These are phyloP conservation scores for Nemania sp. DNA, from an alignment of 2,329 filamentous ascomycete genomes.

Conservation along the genomic window DNA sequence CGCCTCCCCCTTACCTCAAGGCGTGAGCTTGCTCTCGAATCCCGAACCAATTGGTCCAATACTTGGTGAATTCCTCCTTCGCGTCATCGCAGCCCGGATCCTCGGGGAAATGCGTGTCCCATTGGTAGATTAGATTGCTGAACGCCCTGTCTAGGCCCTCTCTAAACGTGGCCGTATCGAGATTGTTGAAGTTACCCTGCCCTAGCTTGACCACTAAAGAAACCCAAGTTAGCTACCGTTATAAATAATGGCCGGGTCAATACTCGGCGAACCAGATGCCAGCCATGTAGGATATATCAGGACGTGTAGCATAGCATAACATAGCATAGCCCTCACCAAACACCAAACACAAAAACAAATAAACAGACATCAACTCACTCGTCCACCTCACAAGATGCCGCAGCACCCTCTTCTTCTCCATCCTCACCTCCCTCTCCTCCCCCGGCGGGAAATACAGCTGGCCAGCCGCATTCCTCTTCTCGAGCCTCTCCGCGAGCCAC, in stretches of 20 bases:
- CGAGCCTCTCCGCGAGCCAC: constrained; percentile 22
- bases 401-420: constrained; percentile 27
- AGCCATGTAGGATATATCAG: not conserved
- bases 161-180: constrained; percentile 17
- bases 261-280: not conserved
- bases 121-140: constrained; percentile 28
- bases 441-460: constrained; percentile 19
- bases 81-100: constrained; percentile 13
- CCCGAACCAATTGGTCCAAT: constrained; percentile 22
- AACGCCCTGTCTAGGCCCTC: constrained; percentile 25
- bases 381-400: constrained; percentile 25
- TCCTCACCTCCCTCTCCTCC: constrained; percentile 5
- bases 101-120: constrained; percentile 25
- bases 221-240: not conserved
- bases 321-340: not conserved
- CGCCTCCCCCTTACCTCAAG: not conserved
- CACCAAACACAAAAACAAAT: too few species aligned
- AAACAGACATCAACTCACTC: constrained; percentile 8
- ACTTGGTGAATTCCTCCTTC: constrained; percentile 16
- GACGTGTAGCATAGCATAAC: not conserved
- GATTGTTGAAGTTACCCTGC: constrained; percentile 6
- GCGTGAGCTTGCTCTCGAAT: not conserved
- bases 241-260: not conserved
- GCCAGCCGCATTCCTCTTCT: constrained; percentile 23
- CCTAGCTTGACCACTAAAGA: constrained; percentile 11